Base-by-base conservation (phyloP, 305 asterid species). In the Fraxinus sp. region DNA sequence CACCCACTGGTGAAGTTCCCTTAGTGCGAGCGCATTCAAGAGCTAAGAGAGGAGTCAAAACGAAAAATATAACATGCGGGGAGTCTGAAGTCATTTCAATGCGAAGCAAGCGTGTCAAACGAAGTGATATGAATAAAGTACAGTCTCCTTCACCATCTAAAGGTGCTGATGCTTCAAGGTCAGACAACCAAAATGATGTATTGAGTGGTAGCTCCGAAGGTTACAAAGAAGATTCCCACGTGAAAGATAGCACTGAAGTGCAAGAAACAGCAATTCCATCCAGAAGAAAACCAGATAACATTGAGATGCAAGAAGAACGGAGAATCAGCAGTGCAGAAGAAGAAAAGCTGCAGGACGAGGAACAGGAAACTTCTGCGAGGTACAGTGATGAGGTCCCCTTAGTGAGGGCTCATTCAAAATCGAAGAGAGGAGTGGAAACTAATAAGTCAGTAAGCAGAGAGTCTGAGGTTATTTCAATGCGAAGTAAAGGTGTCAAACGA, bases 361-460 rank as follows among this genome's bases (percentile, higher is more conserved):
- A 33, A 43, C 24, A 24, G 83, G 88, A 88, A 87, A 75, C 80
- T 77, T 59, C 81, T 46, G 87, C 85, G 68, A 82, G 80, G 49
- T 62, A 86, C 75, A 26, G 33, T 68, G 71, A 52, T 49, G 75
- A 79, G 37, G 91, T 83, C 59, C 77, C 83, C 81, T 76, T 83
- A 79, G 73, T 8, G 62, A 36, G 35, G 74, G 62, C 26, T 76
- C 81, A 24, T 49, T 80, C 62, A 78, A 85, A 64, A 79, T 74
- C 80, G 59, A 86, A 81, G 82, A 85, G 85, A 77, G 83, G 64
- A 85, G 80, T 20, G 71, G 75, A 86, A 76, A 85, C 85, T 77
- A 74, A 77, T 30, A 81, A 84, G 81, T 39, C 79, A 22, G 77
- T 28, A 64, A 46, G 77, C 73, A 41, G 33, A 68, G 85, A 84